phyloP scores from a whole-genome alignment of 441 rosid species.

The Dalechampia spathulata region DNA sequence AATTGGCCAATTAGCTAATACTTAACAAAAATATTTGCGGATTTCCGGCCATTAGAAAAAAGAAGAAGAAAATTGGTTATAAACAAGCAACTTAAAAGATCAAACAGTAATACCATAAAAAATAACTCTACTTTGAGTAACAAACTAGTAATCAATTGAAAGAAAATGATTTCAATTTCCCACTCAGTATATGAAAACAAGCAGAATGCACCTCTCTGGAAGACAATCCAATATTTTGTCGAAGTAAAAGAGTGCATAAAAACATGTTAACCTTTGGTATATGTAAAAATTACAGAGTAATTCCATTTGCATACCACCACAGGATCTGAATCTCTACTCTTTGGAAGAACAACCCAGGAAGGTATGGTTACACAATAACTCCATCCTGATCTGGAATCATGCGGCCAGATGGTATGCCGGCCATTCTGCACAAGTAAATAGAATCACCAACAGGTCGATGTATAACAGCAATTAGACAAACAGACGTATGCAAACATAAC shows the following conservation, averaged over 20 bases:
- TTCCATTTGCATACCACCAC: conserved; percentile 69
- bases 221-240: too few species aligned
- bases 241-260: too few species aligned
- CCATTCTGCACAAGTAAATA: conserved; percentile 61
- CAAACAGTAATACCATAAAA: background rate
- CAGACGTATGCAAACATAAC: background rate
- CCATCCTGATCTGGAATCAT: conserved; percentile 89
- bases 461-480: too few species aligned
- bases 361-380: conserved; percentile 92
- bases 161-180: too few species aligned
- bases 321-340: conserved; percentile 91
- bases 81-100: background rate
- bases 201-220: too few species aligned
- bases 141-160: background rate
- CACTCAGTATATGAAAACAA: too few species aligned
- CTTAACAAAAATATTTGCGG: background rate
- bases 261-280: too few species aligned
- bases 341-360: conserved; percentile 83
- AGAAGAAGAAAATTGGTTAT: background rate
- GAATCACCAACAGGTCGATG: background rate
- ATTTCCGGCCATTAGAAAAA: too few species aligned
- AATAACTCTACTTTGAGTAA: background rate
- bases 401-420: conserved; percentile 86
- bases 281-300: too few species aligned
- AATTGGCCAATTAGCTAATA: background rate